Evolutionary conservation across 2,329 filamentous ascomycete genomes (phyloP), one percentile per base, ranked within the genome.

Genomic region (Nemania bipapillata): DNA sequence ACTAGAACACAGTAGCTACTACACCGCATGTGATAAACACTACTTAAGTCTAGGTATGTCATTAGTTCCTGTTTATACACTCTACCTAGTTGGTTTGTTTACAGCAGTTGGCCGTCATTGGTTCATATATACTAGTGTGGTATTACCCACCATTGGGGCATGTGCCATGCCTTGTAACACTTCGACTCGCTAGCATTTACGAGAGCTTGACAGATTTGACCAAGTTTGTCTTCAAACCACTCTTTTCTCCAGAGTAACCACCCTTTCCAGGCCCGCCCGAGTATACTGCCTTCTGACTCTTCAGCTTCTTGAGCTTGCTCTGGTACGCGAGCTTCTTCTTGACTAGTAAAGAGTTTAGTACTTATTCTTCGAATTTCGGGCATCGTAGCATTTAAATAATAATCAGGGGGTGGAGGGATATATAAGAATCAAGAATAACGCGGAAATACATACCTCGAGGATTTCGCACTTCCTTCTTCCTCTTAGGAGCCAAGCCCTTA

Each of bases 311-410:
- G 88, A 95, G 92, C 87, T 97, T 97, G 81, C 94, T 91, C 79
- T 96, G 94, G 80, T 89, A 99, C 89, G 93, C 94, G 89, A 93
- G 93, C 82, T 93, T 90, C 91, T 97, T 98, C 91, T 98, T 99
- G 4, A 71, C 69, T 71, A 15, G 64, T 66, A 3, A 3, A 28
- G 26, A 24, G 8, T 56, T 69, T 7, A 71, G 63, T 50, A 47
- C 56, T 47, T 22, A 4, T 12, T 28, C 8, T 17, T 45, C 11
- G 7, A 32, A 26, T 32, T 30, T 37, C 3, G 22, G n/a, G n/a
- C n/a, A n/a, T n/a, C n/a, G n/a, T n/a, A n/a, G n/a, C n/a, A n/a
- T n/a, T n/a, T n/a, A n/a, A n/a, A n/a, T n/a, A n/a, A n/a, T n/a
- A n/a, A n/a, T n/a, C n/a, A 7, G 7, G 12, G 6, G 35, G 2